phyloP scores from a whole-genome alignment of 202 grass and related monocot species.

The Setaria italica region DNA sequence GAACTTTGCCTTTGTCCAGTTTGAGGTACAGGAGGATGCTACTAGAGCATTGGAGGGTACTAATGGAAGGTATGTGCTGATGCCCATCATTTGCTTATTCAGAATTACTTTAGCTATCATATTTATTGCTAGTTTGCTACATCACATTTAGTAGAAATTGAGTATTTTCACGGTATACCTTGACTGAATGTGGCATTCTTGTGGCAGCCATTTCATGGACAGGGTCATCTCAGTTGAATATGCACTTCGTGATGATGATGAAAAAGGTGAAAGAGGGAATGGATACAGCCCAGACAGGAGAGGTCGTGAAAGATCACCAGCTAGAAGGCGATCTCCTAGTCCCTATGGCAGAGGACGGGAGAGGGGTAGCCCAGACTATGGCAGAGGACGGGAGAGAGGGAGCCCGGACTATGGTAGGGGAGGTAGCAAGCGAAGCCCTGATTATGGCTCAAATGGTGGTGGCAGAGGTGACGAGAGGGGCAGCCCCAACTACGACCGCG shows the following conservation, averaged over 20 bases:
- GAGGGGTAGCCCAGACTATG: constrained; percentile 92
- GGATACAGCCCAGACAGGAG: constrained; percentile 89
- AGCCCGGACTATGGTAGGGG: constrained; percentile 77
- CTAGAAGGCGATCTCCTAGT: constrained; percentile 74
- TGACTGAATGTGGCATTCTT: constrained; percentile 33
- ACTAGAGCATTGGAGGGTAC: constrained; percentile 88
- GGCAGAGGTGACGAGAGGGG: constrained; percentile 55
- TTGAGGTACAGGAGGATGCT: constrained; percentile 90
- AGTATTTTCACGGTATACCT: background rate
- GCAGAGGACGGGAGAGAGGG: constrained; percentile 55
- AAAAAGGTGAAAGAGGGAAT: constrained; percentile 78
- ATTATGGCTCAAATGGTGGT: constrained; percentile 34
- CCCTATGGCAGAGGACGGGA: constrained; percentile 82
- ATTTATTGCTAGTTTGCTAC: constrained; percentile 7
- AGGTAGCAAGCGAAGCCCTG: constrained; percentile 51
- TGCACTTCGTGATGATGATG: constrained; percentile 94
- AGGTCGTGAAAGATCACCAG: constrained; percentile 77
- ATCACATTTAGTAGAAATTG: background rate
- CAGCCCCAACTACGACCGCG: constrained; percentile 59
- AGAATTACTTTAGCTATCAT: background rate
- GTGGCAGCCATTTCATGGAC: constrained; percentile 84
- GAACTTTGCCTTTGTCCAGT: constrained; percentile 97
- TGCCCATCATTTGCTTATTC: background rate
- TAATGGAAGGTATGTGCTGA: constrained; percentile 70
- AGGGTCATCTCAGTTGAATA: constrained; percentile 96